Conservation (phyloP, 1,284 basidiomycete genomes). For the Pseudozyma hubeiensis region DNA sequence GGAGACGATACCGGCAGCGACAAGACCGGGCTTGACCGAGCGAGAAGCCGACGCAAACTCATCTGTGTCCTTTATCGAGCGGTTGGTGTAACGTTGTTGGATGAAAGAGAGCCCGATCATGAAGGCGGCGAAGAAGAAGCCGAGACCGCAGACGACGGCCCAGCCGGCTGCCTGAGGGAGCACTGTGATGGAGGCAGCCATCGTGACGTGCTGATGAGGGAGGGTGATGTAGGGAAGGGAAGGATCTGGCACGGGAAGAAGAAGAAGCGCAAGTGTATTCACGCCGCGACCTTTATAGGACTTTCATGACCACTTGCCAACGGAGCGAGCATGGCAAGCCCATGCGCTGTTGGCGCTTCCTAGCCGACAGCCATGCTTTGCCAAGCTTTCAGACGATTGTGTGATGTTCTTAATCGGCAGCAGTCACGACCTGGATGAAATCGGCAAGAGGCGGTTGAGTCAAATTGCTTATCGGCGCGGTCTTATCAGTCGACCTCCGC, state of each 20-base stretch:
- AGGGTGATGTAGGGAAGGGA: not conserved
- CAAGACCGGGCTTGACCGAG: constrained; percentile 81
- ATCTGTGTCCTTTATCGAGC: constrained; percentile 57
- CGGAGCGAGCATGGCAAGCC: too few species aligned
- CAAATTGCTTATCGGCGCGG: constrained; percentile 1
- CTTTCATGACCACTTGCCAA: too few species aligned
- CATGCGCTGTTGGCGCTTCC: too few species aligned
- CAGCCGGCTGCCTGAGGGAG: constrained; percentile 62
- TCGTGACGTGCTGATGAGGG: not conserved
- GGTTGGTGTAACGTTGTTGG: constrained; percentile 60
- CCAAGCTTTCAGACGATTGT: not conserved
- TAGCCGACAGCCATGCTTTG: too few species aligned
- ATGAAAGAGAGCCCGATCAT: constrained; percentile 62
- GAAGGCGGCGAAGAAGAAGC: constrained; percentile 56
- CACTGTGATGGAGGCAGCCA: constrained; percentile 45
- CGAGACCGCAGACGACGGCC: constrained; percentile 65
- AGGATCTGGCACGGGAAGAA: not conserved
- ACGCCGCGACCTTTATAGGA: too few species aligned
- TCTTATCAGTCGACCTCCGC: constrained; percentile 10
- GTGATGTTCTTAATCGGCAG: not conserved
- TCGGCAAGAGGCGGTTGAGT: not conserved
- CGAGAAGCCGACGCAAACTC: constrained; percentile 65
- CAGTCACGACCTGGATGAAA: too few species aligned
- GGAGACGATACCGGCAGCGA: constrained; percentile 86
- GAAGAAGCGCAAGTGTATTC: not conserved